Conservation (phyloP, 805 yeast genomes). For the Blastobotrys robertii region DNA sequence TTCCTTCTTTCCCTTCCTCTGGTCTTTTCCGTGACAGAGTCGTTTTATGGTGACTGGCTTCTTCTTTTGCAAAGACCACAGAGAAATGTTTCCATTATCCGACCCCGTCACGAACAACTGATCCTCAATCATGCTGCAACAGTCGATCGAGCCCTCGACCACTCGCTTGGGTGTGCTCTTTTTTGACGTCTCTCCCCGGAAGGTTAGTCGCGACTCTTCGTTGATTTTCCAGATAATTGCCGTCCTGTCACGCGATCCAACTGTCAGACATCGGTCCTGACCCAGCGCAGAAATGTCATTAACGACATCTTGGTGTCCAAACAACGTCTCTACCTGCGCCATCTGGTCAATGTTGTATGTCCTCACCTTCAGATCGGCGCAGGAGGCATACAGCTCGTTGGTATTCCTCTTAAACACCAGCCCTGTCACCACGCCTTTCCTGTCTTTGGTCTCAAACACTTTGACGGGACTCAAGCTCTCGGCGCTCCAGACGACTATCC, state of each 20-base stretch:
- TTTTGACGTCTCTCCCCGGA: slow-evolving; percentile 39
- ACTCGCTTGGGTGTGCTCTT: background rate
- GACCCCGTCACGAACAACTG: slow-evolving; percentile 90
- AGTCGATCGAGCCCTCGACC: slow-evolving; percentile 79
- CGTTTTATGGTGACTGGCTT: slow-evolving; percentile 67
- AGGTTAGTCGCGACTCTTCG: slow-evolving; percentile 88
- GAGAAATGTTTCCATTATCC: slow-evolving; percentile 81
- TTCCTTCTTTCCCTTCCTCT: slow-evolving; percentile 37
- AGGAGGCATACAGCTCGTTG: slow-evolving; percentile 82
- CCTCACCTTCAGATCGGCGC: slow-evolving; percentile 85
- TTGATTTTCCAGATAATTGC: slow-evolving; percentile 96
- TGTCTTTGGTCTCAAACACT: slow-evolving; percentile 64
- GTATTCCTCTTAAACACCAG: slow-evolving; percentile 69
- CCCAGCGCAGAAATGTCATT: slow-evolving; percentile 71
- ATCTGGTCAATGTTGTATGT: slow-evolving; percentile 78
- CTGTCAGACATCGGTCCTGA: slow-evolving; percentile 89
- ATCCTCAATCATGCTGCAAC: slow-evolving; percentile 85
- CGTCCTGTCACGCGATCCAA: slow-evolving; percentile 89
- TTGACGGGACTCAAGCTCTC: slow-evolving; percentile 68
- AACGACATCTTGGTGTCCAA: slow-evolving; percentile 92
- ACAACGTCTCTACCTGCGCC: slow-evolving; percentile 81
- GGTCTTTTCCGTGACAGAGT: slow-evolving; percentile 66
- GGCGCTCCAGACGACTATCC: slow-evolving; percentile 77
- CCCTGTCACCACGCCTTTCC: slow-evolving; percentile 62
- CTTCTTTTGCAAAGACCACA: slow-evolving; percentile 88